These are phyloP conservation scores for Neurospora sublineolata DNA, from an alignment of 495 filamentous ascomycete species.

Conservation along the genomic window DNA sequence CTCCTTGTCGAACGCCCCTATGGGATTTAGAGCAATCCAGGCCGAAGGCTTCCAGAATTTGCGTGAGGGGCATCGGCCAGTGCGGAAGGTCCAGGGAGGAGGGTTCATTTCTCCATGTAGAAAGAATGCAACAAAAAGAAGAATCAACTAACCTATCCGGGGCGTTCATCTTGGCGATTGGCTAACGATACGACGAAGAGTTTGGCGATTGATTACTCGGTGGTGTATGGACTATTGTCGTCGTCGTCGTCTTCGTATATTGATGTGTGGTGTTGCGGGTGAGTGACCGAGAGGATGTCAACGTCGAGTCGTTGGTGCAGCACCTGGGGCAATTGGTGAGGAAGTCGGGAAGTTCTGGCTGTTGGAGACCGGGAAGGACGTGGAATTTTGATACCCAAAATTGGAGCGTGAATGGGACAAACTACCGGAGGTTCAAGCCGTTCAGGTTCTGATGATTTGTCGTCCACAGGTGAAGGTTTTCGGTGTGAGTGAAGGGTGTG, in stretches of 20 bases:
- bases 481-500: not conserved
- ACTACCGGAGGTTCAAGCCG: not conserved
- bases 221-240: not conserved
- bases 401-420: not conserved
- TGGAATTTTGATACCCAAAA: not conserved
- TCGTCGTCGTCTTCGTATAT: constrained; percentile 3
- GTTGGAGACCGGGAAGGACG: not conserved
- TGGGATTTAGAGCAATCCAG: not conserved
- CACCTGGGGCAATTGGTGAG: not conserved
- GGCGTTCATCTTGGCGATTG: constrained; percentile 49
- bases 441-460: not conserved
- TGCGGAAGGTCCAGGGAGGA: not conserved
- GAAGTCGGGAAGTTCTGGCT: not conserved
- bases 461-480: not conserved
- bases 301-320: not conserved
- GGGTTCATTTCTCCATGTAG: not conserved
- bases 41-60: not conserved
- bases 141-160: constrained; percentile 49
- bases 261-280: not conserved
- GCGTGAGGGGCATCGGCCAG: not conserved
- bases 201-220: not conserved
- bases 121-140: constrained; percentile 2
- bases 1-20: not conserved
- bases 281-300: not conserved
- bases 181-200: not conserved